Evolutionary conservation across 257 asterid genomes (phyloP).

Genomic region (Capsicum baccatum): DNA sequence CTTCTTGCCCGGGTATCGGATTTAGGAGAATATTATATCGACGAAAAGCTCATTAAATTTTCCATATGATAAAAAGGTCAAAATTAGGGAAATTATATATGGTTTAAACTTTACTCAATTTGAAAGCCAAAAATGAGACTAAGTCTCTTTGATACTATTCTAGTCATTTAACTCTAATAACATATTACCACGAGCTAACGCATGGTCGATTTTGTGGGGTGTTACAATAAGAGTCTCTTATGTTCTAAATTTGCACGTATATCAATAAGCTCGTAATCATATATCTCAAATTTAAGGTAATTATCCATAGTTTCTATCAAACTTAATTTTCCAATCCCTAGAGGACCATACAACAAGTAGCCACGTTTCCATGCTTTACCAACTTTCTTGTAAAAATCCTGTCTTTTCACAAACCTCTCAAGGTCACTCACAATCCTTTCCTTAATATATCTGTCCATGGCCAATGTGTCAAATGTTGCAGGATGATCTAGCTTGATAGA

Average conservation of each 20-base stretch:
- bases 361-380: conserved; percentile 59
- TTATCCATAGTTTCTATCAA: conserved; percentile 61
- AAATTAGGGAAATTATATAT: too few species aligned
- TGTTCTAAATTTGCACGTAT: conserved; percentile 44
- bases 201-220: conserved; percentile 16
- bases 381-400: conserved; percentile 47
- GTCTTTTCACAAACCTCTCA: conserved; percentile 48
- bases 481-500: conserved; percentile 61
- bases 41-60: too few species aligned
- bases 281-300: conserved; percentile 53
- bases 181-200: too few species aligned
- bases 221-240: conserved; percentile 43
- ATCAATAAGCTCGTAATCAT: conserved; percentile 53
- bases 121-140: too few species aligned
- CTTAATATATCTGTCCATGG: conserved; percentile 50
- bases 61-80: too few species aligned
- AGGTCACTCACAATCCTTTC: conserved; percentile 53
- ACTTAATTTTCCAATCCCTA: too few species aligned
- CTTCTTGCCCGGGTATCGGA: too few species aligned
- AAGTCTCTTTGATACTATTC: too few species aligned
- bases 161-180: too few species aligned
- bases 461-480: conserved; percentile 52
- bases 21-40: too few species aligned
- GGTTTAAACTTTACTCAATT: too few species aligned
- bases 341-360: too few species aligned